Conservation (phyloP, 805 yeast genomes). For the Candida adriatica region DNA sequence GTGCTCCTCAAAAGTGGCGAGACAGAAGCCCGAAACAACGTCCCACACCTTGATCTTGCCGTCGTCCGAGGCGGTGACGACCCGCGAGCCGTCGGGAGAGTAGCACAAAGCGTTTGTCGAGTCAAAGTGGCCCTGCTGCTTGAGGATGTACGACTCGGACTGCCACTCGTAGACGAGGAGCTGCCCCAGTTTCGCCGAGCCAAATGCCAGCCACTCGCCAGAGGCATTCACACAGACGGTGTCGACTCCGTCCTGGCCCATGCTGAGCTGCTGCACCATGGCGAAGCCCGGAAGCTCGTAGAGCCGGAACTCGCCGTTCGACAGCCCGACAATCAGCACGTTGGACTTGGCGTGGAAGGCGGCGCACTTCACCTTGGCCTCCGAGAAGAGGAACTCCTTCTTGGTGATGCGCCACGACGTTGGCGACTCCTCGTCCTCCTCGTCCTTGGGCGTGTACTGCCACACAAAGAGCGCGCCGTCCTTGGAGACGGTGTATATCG, state of each 20-base stretch:
- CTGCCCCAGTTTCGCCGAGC: constrained; percentile 88
- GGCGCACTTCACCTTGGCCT: constrained; percentile 67
- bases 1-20: constrained; percentile 89
- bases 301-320: constrained; percentile 83
- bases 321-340: constrained; percentile 80
- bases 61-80: constrained; percentile 93
- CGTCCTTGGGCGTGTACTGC: constrained; percentile 67
- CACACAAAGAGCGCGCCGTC: constrained; percentile 93
- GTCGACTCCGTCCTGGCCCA: constrained; percentile 88
- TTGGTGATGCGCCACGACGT: constrained; percentile 78
- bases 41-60: constrained; percentile 98
- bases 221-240: constrained; percentile 71
- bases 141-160: constrained; percentile 87
- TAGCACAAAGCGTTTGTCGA: constrained; percentile 76
- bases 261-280: constrained; percentile 76
- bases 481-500: constrained; percentile 83
- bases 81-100: constrained; percentile 90
- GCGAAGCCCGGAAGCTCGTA: constrained; percentile 82
- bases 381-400: constrained; percentile 67
- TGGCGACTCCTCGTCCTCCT: constrained; percentile 32
- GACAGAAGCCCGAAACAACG: constrained; percentile 82
- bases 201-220: constrained; percentile 98
- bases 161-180: constrained; percentile 97
- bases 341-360: constrained; percentile 72
- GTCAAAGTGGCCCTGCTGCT: constrained; percentile 97